Conservation (phyloP, 768 basidiomycete species). For the Lyophyllum decastes region DNA sequence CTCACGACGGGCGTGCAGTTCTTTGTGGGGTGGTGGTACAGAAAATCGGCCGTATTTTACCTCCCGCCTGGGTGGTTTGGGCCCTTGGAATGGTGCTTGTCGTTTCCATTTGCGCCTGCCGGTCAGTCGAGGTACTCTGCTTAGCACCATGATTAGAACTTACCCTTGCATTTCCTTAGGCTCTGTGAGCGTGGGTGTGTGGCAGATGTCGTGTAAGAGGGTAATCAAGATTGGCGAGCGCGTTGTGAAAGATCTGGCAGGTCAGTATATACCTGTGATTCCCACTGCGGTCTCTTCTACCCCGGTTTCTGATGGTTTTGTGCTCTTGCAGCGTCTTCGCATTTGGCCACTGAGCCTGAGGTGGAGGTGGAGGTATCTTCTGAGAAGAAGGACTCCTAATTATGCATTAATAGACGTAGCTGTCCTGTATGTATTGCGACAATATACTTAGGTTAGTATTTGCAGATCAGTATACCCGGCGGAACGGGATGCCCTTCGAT, state of each 20-base stretch:
- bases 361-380: conserved; percentile 6
- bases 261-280: conserved; percentile 29
- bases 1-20: conserved; percentile 88
- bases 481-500: neutral
- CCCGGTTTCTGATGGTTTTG: neutral
- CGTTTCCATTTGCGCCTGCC: conserved; percentile 88
- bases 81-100: conserved; percentile 83
- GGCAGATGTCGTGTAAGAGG: conserved; percentile 93
- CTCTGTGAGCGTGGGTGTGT: conserved; percentile 89
- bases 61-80: conserved; percentile 91
- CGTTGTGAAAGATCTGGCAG: conserved; percentile 62
- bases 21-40: conserved; percentile 87
- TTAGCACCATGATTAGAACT: conserved; percentile 1
- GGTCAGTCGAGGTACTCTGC: conserved; percentile 54
- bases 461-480: conserved; percentile 4
- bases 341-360: conserved; percentile 11
- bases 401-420: neutral
- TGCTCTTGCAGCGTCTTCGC: conserved; percentile 10
- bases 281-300: neutral
- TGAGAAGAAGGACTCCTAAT: conserved; percentile 17
- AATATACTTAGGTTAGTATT: conserved; percentile 12
- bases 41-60: conserved; percentile 89
- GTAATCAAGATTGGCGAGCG: conserved; percentile 80
- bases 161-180: conserved; percentile 46
- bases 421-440: conserved; percentile 16